These are phyloP conservation scores for Selaginella tamariscina DNA, from an alignment of 75 land plant species.

Conservation along the genomic window DNA sequence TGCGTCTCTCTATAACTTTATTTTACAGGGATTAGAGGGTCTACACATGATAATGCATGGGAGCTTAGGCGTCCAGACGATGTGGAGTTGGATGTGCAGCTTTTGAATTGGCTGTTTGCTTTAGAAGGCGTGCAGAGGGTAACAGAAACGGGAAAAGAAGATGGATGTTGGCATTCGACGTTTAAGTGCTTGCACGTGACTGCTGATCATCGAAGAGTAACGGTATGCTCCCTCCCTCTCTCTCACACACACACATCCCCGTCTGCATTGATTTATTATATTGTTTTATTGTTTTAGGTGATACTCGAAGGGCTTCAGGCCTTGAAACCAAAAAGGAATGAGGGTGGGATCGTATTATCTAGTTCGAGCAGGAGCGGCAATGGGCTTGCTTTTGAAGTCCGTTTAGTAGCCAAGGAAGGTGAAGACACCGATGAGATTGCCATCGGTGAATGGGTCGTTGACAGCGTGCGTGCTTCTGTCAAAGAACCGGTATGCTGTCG, in stretches of 20 bases:
- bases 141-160: slow-evolving; percentile 40
- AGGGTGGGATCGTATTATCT: neutral
- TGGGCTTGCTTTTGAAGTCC: slow-evolving; percentile 61
- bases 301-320: slow-evolving; percentile 65
- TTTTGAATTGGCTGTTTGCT: slow-evolving; percentile 89
- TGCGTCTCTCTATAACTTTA: too few species aligned
- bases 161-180: slow-evolving; percentile 85
- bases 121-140: slow-evolving; percentile 64
- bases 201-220: slow-evolving; percentile 32
- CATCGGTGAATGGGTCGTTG: slow-evolving; percentile 61
- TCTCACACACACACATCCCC: too few species aligned
- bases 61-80: slow-evolving; percentile 81
- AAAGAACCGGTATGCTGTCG: slow-evolving; percentile 73
- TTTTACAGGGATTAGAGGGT: slow-evolving; percentile 15
- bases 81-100: slow-evolving; percentile 56
- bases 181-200: slow-evolving; percentile 52
- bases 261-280: too few species aligned
- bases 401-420: slow-evolving; percentile 33
- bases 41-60: slow-evolving; percentile 21
- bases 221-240: too few species aligned
- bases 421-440: slow-evolving; percentile 29
- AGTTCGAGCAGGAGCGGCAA: slow-evolving; percentile 25
- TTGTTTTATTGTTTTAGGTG: slow-evolving; percentile 33
- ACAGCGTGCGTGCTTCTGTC: slow-evolving; percentile 63
- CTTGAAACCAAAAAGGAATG: slow-evolving; percentile 45